Base-by-base conservation (phyloP, 352 stramenopile genomes). In the Phytophthora brassicae region DNA sequence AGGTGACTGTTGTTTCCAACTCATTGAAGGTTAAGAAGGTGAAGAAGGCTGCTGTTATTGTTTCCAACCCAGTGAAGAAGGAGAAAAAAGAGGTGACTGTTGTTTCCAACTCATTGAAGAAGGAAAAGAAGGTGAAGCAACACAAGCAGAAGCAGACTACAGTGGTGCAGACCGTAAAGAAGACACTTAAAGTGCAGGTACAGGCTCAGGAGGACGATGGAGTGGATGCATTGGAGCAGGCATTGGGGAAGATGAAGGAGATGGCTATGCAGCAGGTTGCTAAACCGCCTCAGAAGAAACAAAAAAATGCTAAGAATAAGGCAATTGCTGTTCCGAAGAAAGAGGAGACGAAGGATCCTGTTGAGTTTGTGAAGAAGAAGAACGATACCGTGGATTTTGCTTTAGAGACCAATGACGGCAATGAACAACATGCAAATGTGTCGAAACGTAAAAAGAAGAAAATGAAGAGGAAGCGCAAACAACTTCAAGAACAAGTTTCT, bases 181-280 rank as follows among this genome's bases (percentile, higher is more conserved):
- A 58, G 26, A 50, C n/a, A 35, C 26, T 3, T 7, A 63, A 54
- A 16, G 35, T 54, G 46, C 41, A 55, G 39, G 31, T 35, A 2
- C 48, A 64, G 6, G 39, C 50, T 19, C 46, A 59, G 20, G 42
- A 62, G 6, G 60, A 66, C 16, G 56, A 60, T 14, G 58, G 43
- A 23, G 60, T 68, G 36, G 59, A 82, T 31, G 60, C 66, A 26
- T 43, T 83, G 13, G 73, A 81, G 29, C 66, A 68, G 35, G 70
- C 68, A 14, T 51, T 84, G 28, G 49, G 63, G 9, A 72, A 56
- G n/a, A 60, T 80, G 36, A 76, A 74, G 41, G 66, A 75, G 28
- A 64, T 74, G n/a, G 53, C 8, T 8, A 56, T 23, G 6, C 57
- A 64, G 22, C 35, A 64, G 14, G 28, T 20, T 9, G 57, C 19